Percentiles rank a stretch among this genome's conserved stretches.
Evolutionary conservation across 257 asterid species (phyloP).

Genomic region (Echites panduratus): DNA sequence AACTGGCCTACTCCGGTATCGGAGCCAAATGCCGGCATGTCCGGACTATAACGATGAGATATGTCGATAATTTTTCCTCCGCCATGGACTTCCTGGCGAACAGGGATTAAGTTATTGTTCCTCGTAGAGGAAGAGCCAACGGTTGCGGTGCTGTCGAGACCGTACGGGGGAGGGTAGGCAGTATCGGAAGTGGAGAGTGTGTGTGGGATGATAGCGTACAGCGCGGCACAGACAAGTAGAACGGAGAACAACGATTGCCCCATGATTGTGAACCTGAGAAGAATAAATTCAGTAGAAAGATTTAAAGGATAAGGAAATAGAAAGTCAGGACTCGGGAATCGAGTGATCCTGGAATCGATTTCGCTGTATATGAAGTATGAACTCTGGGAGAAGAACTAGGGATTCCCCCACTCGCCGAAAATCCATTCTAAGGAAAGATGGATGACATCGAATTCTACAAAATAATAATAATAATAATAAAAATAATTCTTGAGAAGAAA

Average conservation of each 20-base stretch:
- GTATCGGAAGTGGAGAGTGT: slow-evolving; percentile 27
- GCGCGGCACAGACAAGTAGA: slow-evolving; percentile 29
- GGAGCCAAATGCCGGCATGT: slow-evolving; percentile 76
- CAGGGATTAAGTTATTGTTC: slow-evolving; percentile 38
- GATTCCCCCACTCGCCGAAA: too few species aligned
- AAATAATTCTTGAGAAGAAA: too few species aligned
- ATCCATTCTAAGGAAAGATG: too few species aligned
- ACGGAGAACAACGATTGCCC: not conserved
- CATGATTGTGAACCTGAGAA: not conserved
- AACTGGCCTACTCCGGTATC: slow-evolving; percentile 70
- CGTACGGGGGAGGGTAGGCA: slow-evolving; percentile 74
- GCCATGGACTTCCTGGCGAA: slow-evolving; percentile 76
- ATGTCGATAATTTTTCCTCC: slow-evolving; percentile 83
- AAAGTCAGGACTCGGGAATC: not conserved
- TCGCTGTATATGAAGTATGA: too few species aligned
- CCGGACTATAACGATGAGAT: slow-evolving; percentile 54
- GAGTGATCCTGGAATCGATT: not conserved
- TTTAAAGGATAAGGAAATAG: not conserved
- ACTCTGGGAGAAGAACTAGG: too few species aligned
- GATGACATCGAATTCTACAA: too few species aligned
- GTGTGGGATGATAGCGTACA: slow-evolving; percentile 19
- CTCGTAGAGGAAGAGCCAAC: slow-evolving; percentile 4
- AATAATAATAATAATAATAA: too few species aligned
- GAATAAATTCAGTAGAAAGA: not conserved
- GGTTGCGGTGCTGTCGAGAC: slow-evolving; percentile 25